phyloP scores from a whole-genome alignment of 2,329 filamentous ascomycete genomes.

The Fusarium sulawesiense region DNA sequence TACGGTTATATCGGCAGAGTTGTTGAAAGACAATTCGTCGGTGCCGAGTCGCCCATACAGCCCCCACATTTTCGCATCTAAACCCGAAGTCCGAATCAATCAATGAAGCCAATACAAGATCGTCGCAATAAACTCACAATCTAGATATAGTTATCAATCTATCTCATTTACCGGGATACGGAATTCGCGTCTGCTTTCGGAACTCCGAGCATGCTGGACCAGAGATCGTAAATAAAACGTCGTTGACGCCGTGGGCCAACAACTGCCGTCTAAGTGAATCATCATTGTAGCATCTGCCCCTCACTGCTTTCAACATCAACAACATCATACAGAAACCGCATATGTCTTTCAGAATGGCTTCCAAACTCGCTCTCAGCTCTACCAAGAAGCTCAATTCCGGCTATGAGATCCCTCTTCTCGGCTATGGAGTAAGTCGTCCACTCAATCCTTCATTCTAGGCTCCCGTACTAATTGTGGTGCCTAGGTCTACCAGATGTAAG shows the following conservation, averaged over 20 bases:
- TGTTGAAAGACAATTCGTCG: neutral
- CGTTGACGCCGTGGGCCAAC: neutral
- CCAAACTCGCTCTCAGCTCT: conserved; percentile 59
- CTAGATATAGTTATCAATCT: neutral
- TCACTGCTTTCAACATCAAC: conserved; percentile 14
- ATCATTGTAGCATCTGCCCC: conserved; percentile 8
- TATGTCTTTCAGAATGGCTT: conserved; percentile 57
- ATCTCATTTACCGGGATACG: neutral
- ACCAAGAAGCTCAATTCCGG: conserved; percentile 66
- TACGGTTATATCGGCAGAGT: neutral
- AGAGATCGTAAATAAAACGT: neutral
- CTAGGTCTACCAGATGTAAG: conserved; percentile 66
- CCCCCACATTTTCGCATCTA: neutral
- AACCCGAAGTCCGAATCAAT: neutral
- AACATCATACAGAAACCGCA: neutral
- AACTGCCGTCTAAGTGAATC: conserved; percentile 12
- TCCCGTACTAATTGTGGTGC: conserved; percentile 14
- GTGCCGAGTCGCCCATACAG: neutral
- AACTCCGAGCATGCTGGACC: neutral
- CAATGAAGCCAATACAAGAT: neutral
- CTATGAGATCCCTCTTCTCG: conserved; percentile 63
- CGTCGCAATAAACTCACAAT: neutral
- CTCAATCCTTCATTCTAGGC: neutral
- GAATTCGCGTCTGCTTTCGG: neutral
- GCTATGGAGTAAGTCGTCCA: conserved; percentile 62